Base-by-base conservation (phyloP, 768 basidiomycete species). In the Boletus subparvulus region DNA sequence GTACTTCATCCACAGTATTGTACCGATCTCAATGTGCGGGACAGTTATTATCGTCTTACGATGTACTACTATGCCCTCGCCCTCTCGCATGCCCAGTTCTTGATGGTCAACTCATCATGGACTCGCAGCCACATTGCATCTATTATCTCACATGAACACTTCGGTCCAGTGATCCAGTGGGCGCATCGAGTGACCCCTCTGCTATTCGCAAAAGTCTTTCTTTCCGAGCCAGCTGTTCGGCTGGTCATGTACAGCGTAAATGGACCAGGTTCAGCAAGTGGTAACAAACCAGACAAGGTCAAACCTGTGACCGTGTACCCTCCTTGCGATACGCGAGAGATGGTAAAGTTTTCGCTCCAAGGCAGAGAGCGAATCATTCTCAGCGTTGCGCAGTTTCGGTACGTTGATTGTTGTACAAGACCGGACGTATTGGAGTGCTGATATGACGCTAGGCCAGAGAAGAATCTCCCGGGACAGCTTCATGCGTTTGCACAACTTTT, bases 31-130 rank as follows among this genome's bases (percentile, higher is more conserved):
- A 57, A 50, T 40, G 50, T 41, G 30, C 8, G 14, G 43, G 37
- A 47, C 63, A 93, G 91, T 11, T 98, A 98, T 71, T 98, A 99
- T 73, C 84, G 86, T 47, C 62, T 94, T 6, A 92, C 92, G 72
- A 93, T 95, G 80, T 83, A 83, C 57, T 80, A 89, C 53, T 98
- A 99, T 70, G 77, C 90, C 1, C 70, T 79, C 4, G 87, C 88
- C 11, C 84, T 99, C 32, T 81, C 83, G 26, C 80, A 79, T 40
- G 85, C 93, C 3, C 81, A 78, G 52, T 90, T 91, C 72, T 61
- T 90, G 44, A 94, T 96, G 92, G 94, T 91, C 63, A 98, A 98
- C 72, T 97, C 94, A 5, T 86, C 90, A 0, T 98, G 97, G 96
- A 98, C 96, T 3, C 85, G 87, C 63, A 80, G 79, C 41, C 97